These are phyloP conservation scores for Thelephora ganbajun DNA, from an alignment of 768 basidiomycete species.

Conservation along the genomic window DNA sequence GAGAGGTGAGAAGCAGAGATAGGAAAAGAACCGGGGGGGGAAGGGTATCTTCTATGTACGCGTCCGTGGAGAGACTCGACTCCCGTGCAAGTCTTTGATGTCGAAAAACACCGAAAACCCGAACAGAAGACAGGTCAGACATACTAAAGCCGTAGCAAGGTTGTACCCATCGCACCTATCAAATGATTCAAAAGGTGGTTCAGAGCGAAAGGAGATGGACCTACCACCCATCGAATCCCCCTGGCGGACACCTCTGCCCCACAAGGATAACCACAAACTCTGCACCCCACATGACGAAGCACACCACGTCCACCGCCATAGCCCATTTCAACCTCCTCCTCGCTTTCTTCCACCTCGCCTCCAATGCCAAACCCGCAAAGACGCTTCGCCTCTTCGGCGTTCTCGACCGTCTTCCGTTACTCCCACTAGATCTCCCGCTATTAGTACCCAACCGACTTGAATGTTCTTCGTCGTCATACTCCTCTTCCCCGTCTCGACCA, in stretches of 20 bases:
- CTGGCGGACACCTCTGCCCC: conserved; percentile 51
- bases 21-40: too few relatives aligned
- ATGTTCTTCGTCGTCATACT: conserved; percentile 20
- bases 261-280: conserved; percentile 46
- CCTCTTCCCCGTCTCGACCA: conserved; percentile 28
- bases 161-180: conserved; percentile 65
- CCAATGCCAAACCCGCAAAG: conserved; percentile 48
- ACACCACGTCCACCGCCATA: conserved; percentile 32
- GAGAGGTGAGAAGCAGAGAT: too few relatives aligned
- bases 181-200: conserved; percentile 4
- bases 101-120: conserved; percentile 46
- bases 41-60: too few relatives aligned
- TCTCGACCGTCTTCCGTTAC: conserved; percentile 21
- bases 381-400: conserved; percentile 31
- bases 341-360: conserved; percentile 47
- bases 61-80: conserved; percentile 51
- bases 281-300: conserved; percentile 39
- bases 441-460: neutral
- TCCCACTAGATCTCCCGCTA: conserved; percentile 14
- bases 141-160: conserved; percentile 46
- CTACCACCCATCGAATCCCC: conserved; percentile 51
- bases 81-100: conserved; percentile 48
- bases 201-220: neutral
- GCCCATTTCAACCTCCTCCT: conserved; percentile 39
- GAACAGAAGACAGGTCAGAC: conserved; percentile 42